phyloP scores from a whole-genome alignment of 2,329 filamentous ascomycete genomes.

The Graphilbum ipis-grandicollis region DNA sequence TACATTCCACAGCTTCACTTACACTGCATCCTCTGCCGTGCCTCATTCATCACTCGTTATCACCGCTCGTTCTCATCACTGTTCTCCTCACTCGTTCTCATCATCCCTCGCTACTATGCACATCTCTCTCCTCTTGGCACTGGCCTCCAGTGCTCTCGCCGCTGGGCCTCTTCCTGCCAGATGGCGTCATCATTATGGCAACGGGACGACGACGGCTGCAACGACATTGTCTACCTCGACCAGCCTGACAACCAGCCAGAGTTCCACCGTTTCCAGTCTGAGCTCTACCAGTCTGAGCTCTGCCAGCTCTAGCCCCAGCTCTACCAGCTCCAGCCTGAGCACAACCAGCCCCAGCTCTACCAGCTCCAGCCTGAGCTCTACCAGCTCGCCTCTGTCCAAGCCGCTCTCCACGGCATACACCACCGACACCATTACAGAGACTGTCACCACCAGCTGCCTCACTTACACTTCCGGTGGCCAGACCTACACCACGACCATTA shows the following conservation, averaged over 20 bases:
- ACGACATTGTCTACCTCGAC: neutral
- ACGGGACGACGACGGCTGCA: neutral
- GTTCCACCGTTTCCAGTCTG: neutral
- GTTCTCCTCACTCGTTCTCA: too few relatives aligned
- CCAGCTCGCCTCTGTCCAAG: neutral
- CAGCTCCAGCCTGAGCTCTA: neutral
- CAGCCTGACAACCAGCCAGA: neutral
- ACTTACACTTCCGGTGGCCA: too few relatives aligned
- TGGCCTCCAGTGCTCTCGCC: conserved; percentile 1
- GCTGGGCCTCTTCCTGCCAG: conserved; percentile 1
- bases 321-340: neutral
- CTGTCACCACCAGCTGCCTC: neutral
- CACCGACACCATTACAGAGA: neutral
- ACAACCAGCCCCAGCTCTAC: neutral
- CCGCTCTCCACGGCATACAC: too few relatives aligned
- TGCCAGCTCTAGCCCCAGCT: neutral
- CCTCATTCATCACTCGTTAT: too few relatives aligned
- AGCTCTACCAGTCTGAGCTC: neutral
- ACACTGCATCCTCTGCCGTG: too few relatives aligned
- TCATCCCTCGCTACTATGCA: conserved; percentile 5
- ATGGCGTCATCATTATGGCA: neutral
- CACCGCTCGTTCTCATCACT: too few relatives aligned
- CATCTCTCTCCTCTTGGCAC: conserved; percentile 4
- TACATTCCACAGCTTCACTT: too few relatives aligned
- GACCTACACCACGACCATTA: too few relatives aligned